Evolutionary conservation across 2,329 filamentous ascomycete species (phyloP), one percentile per base, ranked within the genome.

Genomic region (Fusarium dlaminii): DNA sequence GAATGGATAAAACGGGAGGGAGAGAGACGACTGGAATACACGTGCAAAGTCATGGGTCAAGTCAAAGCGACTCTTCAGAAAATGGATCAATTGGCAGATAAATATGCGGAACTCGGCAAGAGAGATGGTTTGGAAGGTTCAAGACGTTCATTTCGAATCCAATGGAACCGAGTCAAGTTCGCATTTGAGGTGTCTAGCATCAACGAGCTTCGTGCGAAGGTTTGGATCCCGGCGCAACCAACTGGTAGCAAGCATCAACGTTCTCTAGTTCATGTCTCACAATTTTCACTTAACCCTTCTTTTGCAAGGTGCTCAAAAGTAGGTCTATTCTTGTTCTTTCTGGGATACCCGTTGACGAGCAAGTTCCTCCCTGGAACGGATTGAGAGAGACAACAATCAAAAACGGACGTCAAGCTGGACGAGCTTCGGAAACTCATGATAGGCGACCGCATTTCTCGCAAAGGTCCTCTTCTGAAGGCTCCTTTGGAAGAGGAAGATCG

Each of bases 381-480:
- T 49, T 10, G 46, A 49, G 11, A 49, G 11, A 13, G 32, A 13
- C 46, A 49, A 1, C 46, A 49, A n/a, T 0, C 46, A 7, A 13
- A n/a, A 13, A 32, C 46, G 3, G 46, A 49, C 2, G 18, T 18
- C 2, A 32, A 49, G 22, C 0, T 49, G 5, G 46, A 49, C 0
- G 29, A 49, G 15, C 29, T 49, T 7, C 46, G 46, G 5, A 32
- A 3, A 1, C 0, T n/a, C 7, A 2, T 49, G 29, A 13, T 32
- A 0, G 15, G 29, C 0, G 0, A 32, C 0, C 29, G 29, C 3
- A 3, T 0, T 32, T n/a, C 46, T 3, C 46, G 0, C 3, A 3
- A 49, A 0, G 0, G 0, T 0, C 46, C 46, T 7, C 15, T 49
- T n/a, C 5, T 32, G 1, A 49, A 18, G 0, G 46, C 0, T 10